Evolutionary conservation across 345 rosid genomes (phyloP), one percentile per base, ranked within the genome.

Genomic region (Populus simonii): DNA sequence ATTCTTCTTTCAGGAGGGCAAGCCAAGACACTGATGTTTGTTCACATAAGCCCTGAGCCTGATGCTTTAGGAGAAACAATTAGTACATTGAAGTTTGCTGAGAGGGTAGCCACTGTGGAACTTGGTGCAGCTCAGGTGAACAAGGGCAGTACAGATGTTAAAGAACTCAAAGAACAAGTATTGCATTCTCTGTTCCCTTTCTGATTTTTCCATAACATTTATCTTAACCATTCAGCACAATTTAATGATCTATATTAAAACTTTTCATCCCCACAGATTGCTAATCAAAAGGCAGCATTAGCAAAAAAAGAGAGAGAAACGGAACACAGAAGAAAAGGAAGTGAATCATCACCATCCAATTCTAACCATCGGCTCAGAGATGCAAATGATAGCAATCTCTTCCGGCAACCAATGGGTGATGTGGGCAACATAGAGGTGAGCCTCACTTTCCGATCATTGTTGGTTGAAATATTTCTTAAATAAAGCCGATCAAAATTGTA

Each of bases 1-100:
- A 71, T 69, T 68, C 57, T 80, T 68, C 77, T 80, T 71, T 80
- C 87, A 95, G 99, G 99, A 79, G 98, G 99, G 65, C 99, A 93
- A 82, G 99, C 99, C 72, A 95, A 95, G 86, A 93, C 99, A 66
- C 85, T 95, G 70, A 95, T 95, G 99, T 95, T 95, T 88, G 96
- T 95, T 68, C 99, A 95, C 86, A 87, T 95, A 73, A 91, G 98
- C 86, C 98, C 99, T 45, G 99, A 93, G 73, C 85, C 88, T 71
- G 93, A 95, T 74, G 96, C 99, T 76, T 36, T 85, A 43, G 92
- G 97, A 27, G 99, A 95, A 84, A 93, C 99, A 69, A 88, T 95
- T 76, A 95, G 99, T 76, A 95, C 99, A 33, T 88, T 96, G 43
- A 96, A 95, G 81, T 96, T 96, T 86, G 98, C 99, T 23, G 99